Conservation (phyloP, 176 grass and related monocot species). For the Cymbopogon citratus region DNA sequence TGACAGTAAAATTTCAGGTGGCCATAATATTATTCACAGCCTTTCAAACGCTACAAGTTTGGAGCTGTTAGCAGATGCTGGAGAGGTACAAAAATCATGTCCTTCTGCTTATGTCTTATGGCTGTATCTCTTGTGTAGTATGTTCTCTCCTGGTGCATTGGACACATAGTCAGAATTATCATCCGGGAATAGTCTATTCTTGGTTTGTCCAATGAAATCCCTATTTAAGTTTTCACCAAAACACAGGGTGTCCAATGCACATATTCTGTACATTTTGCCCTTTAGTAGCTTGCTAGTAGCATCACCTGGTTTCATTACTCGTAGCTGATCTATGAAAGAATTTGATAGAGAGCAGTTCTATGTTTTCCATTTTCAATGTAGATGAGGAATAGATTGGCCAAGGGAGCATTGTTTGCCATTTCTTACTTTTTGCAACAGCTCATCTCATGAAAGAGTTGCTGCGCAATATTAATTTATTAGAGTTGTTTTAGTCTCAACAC, state of each 20-base stretch:
- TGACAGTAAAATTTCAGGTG: conserved; percentile 1
- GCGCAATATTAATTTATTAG: background rate
- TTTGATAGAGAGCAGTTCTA: background rate
- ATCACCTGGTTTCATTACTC: background rate
- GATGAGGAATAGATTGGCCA: background rate
- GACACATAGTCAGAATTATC: background rate
- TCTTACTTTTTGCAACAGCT: background rate
- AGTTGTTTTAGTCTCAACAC: background rate
- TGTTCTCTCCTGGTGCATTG: background rate
- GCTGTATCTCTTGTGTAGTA: background rate
- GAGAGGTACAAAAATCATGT: background rate
- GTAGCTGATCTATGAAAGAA: background rate
- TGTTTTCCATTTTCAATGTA: background rate
- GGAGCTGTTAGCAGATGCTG: conserved; percentile 25
- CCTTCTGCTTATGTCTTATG: background rate
- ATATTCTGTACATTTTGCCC: background rate
- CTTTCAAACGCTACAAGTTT: conserved; percentile 10
- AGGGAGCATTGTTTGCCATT: too few relatives aligned
- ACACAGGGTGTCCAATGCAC: background rate
- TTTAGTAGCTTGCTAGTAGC: too few relatives aligned
- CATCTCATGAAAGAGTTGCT: background rate
- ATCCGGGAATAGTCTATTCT: background rate
- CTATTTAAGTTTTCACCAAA: background rate
- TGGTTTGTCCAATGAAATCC: background rate
- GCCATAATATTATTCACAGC: conserved; percentile 13